These are phyloP conservation scores for Blastomyces gilchristii DNA, from an alignment of 2,329 filamentous ascomycete genomes.

Conservation along the genomic window DNA sequence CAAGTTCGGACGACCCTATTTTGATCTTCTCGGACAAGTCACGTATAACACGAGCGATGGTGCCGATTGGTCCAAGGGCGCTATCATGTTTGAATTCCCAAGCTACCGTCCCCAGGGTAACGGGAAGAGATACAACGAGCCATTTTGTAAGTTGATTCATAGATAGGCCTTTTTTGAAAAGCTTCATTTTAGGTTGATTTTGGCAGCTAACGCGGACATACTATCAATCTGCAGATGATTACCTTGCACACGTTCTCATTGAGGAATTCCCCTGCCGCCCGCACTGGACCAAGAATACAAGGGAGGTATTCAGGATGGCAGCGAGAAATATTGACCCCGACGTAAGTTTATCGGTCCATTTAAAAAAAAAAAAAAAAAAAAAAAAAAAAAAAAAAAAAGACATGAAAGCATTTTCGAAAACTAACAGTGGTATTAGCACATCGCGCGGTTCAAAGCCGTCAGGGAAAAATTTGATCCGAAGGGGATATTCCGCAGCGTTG, in stretches of 20 bases:
- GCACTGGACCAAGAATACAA: slow-evolving; percentile 47
- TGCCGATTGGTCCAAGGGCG: slow-evolving; percentile 41
- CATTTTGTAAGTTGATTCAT: slow-evolving; percentile 33
- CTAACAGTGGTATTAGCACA: slow-evolving; percentile 19
- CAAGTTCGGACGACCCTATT: slow-evolving; percentile 43
- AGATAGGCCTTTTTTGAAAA: neutral
- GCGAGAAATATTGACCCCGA: slow-evolving; percentile 41
- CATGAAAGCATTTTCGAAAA: too few relatives aligned
- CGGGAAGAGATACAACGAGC: slow-evolving; percentile 40
- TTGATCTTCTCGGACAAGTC: slow-evolving; percentile 42
- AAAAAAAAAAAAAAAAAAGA: too few relatives aligned
- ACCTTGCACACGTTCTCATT: slow-evolving; percentile 38
- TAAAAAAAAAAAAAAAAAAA: too few relatives aligned
- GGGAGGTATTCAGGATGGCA: slow-evolving; percentile 38
- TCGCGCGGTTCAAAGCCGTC: slow-evolving; percentile 41
- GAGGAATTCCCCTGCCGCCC: slow-evolving; percentile 44
- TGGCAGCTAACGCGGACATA: neutral
- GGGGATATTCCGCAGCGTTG: slow-evolving; percentile 39
- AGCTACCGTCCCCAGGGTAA: slow-evolving; percentile 41
- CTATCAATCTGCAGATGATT: slow-evolving; percentile 24
- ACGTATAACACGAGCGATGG: slow-evolving; percentile 41
- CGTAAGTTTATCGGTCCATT: slow-evolving; percentile 8
- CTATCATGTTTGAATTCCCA: slow-evolving; percentile 48
- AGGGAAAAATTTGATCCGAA: slow-evolving; percentile 42
- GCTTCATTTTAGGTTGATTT: neutral